These are phyloP conservation scores for Colletotrichum sp. DNA, from an alignment of 2,329 filamentous ascomycete genomes.

Conservation along the genomic window DNA sequence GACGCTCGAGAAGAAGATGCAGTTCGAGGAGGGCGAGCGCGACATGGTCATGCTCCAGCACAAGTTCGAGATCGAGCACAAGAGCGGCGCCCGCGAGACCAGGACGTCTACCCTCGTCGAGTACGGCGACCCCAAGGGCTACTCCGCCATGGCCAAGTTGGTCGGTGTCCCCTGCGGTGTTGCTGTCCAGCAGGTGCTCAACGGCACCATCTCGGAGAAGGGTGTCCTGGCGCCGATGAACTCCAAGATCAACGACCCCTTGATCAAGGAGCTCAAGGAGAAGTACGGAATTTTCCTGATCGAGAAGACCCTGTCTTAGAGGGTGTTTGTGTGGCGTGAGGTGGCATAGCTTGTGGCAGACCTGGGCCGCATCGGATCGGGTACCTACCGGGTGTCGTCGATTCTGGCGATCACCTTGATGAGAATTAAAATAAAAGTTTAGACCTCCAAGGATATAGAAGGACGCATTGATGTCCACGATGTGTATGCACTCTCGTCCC, in stretches of 20 bases:
- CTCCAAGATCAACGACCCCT: conserved; percentile 71
- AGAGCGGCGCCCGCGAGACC: conserved; percentile 79
- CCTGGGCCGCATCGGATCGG: background rate
- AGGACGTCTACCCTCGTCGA: conserved; percentile 82
- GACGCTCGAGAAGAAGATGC: conserved; percentile 89
- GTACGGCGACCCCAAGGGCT: conserved; percentile 80
- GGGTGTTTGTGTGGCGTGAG: background rate
- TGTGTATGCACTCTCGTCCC: background rate
- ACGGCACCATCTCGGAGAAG: conserved; percentile 75
- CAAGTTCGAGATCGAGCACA: conserved; percentile 84
- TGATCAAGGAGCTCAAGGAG: conserved; percentile 80
- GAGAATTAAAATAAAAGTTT: background rate
- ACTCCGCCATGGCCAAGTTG: conserved; percentile 83
- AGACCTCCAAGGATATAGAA: background rate
- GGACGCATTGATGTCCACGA: background rate
- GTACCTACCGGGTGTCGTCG: background rate
- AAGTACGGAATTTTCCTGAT: conserved; percentile 76
- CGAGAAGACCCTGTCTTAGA: conserved; percentile 65
- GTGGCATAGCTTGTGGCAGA: background rate
- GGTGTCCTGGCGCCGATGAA: conserved; percentile 81
- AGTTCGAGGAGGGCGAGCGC: conserved; percentile 81
- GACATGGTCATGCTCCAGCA: conserved; percentile 84
- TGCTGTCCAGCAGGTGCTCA: conserved; percentile 76
- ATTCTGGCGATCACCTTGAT: background rate
- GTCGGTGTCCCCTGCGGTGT: conserved; percentile 72